Base-by-base conservation (phyloP, 2,329 filamentous ascomycete genomes). In the Fusarium sp. region DNA sequence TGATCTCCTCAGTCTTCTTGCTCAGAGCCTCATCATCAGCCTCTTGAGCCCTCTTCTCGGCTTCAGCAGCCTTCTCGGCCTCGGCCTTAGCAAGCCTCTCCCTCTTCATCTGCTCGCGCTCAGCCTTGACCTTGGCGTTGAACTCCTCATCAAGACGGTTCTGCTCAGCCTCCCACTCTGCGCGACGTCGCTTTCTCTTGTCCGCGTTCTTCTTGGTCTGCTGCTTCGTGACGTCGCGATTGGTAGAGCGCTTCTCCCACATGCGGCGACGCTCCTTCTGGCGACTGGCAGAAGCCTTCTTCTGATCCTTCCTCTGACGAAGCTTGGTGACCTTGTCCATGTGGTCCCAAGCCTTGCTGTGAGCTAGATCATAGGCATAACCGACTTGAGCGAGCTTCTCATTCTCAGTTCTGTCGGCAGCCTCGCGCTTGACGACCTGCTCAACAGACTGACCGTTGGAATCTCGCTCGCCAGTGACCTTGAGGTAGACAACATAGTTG, bases 321-420 rank as follows among this genome's bases (percentile, higher is more conserved):
- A 88, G 84, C 70, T 86, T 85, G 28, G 83, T 81, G 5, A 88
- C 85, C 71, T 86, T 85, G 61, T 88, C 83, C 72, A 88, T 77
- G 38, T 89, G 86, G 2, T 83, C 81, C 55, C 85, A 84, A 4
- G 87, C 89, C 79, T 90, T 90, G 81, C 84, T 87, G 75, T 91
- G 89, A 0, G 89, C 89, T 11, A 90, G 76, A 74, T 91, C 89
- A 67, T 91, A 91, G 0, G 89, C 86, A 44, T 86, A 84, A 5
- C 89, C 89, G 11, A 90, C 87, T 44, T 88, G 86, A 3, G 87
- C 85, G 5, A 91, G 82, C 79, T 91, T 91, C 50, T 89, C 88
- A 55, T 90, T 89, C 69, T 88, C 85, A 2, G 74, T 62, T 18
- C 87, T 85, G 4, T 80, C 75, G 55, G 83, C 79, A 64, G 84